A percentile compares a stretch with the other conserved stretches of the same genome.
Evolutionary conservation across 2,329 filamentous ascomycete genomes (phyloP).

Genomic region (Leptographium flavum): DNA sequence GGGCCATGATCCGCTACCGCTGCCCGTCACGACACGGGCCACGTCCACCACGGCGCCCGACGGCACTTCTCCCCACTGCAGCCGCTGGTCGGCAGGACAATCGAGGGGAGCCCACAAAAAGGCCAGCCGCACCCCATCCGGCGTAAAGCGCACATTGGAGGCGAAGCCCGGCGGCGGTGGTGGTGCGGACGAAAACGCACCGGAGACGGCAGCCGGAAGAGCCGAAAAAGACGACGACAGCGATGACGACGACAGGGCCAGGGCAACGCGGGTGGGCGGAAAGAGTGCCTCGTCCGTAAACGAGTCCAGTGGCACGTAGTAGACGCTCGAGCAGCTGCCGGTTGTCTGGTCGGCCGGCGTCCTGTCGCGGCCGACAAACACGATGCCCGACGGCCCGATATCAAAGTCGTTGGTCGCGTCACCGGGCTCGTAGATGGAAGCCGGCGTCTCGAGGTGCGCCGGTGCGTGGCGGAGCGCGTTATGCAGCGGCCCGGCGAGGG

Average conservation of each 20-base stretch:
- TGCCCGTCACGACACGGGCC: slow-evolving; percentile 13
- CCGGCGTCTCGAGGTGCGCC: slow-evolving; percentile 16
- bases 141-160: slow-evolving; percentile 20
- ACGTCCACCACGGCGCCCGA: slow-evolving; percentile 17
- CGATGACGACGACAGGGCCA: background rate
- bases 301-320: slow-evolving; percentile 19
- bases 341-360: slow-evolving; percentile 7
- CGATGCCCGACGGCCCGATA: slow-evolving; percentile 19
- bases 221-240: background rate
- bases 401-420: slow-evolving; percentile 17
- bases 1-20: slow-evolving; percentile 13
- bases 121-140: slow-evolving; percentile 21
- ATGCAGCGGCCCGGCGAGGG: slow-evolving; percentile 15
- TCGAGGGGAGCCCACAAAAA: slow-evolving; percentile 18
- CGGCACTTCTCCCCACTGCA: slow-evolving; percentile 19
- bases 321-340: slow-evolving; percentile 14
- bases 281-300: slow-evolving; percentile 13
- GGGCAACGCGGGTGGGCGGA: slow-evolving; percentile 1
- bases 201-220: background rate
- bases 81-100: slow-evolving; percentile 14
- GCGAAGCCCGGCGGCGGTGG: slow-evolving; percentile 2
- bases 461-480: slow-evolving; percentile 18
- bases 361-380: slow-evolving; percentile 17
- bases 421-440: slow-evolving; percentile 13
- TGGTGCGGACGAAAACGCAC: background rate